Evolutionary conservation across 495 filamentous ascomycete species (phyloP).

Genomic region (Aspergillus biplanus): DNA sequence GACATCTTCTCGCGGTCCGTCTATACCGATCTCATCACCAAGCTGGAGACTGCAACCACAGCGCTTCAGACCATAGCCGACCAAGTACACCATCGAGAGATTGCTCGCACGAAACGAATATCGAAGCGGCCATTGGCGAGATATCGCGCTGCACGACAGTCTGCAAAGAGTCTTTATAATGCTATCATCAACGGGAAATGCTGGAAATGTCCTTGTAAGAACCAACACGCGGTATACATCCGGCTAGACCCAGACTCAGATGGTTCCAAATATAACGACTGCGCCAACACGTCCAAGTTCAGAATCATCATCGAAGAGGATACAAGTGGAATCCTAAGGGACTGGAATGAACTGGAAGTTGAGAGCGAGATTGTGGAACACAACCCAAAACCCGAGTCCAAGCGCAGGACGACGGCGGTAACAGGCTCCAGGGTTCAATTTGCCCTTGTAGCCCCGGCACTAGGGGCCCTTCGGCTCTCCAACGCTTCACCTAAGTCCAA

Average conservation of each 20-base stretch:
- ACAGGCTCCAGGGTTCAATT: too few relatives aligned
- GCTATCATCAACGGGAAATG: conserved; percentile 23
- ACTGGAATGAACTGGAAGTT: background rate
- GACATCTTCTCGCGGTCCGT: conserved; percentile 28
- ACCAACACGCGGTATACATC: conserved; percentile 3
- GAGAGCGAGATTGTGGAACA: too few relatives aligned
- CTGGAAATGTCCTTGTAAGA: conserved; percentile 31
- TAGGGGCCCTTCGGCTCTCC: too few relatives aligned
- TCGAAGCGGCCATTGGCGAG: background rate
- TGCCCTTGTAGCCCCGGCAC: too few relatives aligned
- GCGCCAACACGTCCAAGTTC: background rate
- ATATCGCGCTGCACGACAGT: conserved; percentile 16
- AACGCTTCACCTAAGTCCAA: too few relatives aligned
- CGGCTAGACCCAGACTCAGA: background rate
- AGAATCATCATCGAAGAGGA: background rate
- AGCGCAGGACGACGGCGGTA: too few relatives aligned
- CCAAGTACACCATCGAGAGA: conserved; percentile 9
- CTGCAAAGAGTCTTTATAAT: conserved; percentile 20
- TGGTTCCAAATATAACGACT: background rate
- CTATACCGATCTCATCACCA: conserved; percentile 25
- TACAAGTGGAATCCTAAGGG: too few relatives aligned
- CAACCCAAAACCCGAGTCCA: too few relatives aligned
- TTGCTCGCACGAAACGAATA: background rate
- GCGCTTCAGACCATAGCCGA: conserved; percentile 23
- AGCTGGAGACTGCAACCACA: conserved; percentile 28